Evolutionary conservation across 2,329 filamentous ascomycete species (phyloP).

Genomic region (Zopfia rhizophila): DNA sequence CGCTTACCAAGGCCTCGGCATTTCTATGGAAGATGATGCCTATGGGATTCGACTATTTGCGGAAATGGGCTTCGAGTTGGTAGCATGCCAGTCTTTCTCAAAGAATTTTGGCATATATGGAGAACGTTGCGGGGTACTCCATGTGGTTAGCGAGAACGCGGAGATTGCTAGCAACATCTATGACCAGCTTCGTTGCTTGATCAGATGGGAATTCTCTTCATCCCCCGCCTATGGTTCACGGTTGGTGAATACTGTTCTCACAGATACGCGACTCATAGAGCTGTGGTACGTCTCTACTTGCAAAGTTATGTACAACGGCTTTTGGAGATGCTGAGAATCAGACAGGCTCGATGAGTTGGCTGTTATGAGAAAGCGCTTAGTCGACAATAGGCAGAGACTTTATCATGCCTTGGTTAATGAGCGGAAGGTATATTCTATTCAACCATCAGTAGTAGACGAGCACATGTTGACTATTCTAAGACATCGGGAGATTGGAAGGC

Average conservation of each 20-base stretch:
- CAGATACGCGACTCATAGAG: slow-evolving; percentile 15
- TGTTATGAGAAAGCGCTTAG: slow-evolving; percentile 25
- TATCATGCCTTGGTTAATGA: slow-evolving; percentile 20
- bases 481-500: slow-evolving; percentile 31
- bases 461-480: slow-evolving; percentile 18
- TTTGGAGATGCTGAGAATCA: background rate
- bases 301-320: too few relatives aligned
- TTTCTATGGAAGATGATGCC: slow-evolving; percentile 46
- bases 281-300: slow-evolving; percentile 18
- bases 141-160: slow-evolving; percentile 30
- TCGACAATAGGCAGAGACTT: slow-evolving; percentile 17
- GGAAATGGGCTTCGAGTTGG: slow-evolving; percentile 38
- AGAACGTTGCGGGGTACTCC: slow-evolving; percentile 47
- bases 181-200: slow-evolving; percentile 39
- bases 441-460: background rate
- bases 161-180: slow-evolving; percentile 29
- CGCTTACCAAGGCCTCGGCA: slow-evolving; percentile 52
- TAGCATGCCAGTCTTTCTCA: slow-evolving; percentile 52
- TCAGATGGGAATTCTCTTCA: slow-evolving; percentile 42
- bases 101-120: slow-evolving; percentile 55
- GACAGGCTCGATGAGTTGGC: slow-evolving; percentile 19
- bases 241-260: slow-evolving; percentile 34
- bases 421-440: slow-evolving; percentile 17
- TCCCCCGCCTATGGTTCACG: slow-evolving; percentile 40
- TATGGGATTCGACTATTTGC: slow-evolving; percentile 39